Evolutionary conservation across 2,329 filamentous ascomycete species (phyloP).

Genomic region (Arachnomyces sp.): DNA sequence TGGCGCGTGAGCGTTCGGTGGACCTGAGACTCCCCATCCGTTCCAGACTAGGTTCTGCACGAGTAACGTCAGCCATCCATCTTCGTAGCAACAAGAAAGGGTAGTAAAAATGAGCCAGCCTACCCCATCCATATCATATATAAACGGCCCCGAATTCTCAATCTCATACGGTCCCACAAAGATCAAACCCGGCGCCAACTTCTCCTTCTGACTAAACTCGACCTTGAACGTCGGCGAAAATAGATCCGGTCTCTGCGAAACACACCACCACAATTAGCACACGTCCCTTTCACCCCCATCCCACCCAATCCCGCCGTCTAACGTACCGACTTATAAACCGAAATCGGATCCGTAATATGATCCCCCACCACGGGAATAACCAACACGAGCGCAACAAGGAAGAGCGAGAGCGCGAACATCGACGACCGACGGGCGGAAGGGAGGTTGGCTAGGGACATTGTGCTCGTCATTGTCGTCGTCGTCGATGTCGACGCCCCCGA

Average conservation of each 20-base stretch:
- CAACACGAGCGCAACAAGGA: slow-evolving; percentile 15
- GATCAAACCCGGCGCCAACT: slow-evolving; percentile 40
- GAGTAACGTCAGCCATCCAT: slow-evolving; percentile 9
- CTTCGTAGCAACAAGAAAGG: slow-evolving; percentile 1
- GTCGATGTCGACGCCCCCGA: no score
- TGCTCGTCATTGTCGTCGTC: no score
- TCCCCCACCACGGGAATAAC: slow-evolving; percentile 20
- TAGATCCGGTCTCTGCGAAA: slow-evolving; percentile 31
- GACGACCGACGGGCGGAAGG: not conserved
- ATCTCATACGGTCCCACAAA: slow-evolving; percentile 44
- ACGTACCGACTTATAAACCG: slow-evolving; percentile 31
- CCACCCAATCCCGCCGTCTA: no score
- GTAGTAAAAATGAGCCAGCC: slow-evolving; percentile 1
- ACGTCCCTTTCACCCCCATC: not conserved
- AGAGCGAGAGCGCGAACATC: slow-evolving; percentile 1
- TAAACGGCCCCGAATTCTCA: slow-evolving; percentile 42
- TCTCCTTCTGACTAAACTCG: slow-evolving; percentile 21
- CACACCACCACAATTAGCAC: not conserved
- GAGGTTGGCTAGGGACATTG: not conserved
- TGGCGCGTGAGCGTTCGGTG: slow-evolving; percentile 41
- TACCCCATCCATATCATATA: slow-evolving; percentile 44
- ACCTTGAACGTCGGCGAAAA: slow-evolving; percentile 28
- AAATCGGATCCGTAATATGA: slow-evolving; percentile 17
- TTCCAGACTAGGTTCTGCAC: slow-evolving; percentile 43
- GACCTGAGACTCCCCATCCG: slow-evolving; percentile 42